phyloP scores from a whole-genome alignment of 192 early-diverging fungal species.

The Anaeromyces robustus region DNA sequence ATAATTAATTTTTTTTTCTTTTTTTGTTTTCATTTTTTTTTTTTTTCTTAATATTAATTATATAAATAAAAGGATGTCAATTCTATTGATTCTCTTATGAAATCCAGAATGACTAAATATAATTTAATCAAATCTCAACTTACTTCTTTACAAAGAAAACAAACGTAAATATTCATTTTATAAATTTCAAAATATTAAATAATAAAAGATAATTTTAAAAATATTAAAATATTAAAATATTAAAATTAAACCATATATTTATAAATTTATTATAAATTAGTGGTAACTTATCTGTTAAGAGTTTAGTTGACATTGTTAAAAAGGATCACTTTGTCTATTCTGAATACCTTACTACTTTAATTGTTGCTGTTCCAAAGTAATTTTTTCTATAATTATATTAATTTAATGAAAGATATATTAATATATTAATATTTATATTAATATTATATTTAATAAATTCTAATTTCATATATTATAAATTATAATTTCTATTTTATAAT shows the following conservation, averaged over 20 bases:
- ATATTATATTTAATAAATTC: too few species aligned
- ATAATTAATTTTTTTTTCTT: not conserved
- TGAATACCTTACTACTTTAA: conserved; percentile 77
- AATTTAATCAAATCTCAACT: conserved; percentile 65
- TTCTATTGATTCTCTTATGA: conserved; percentile 76
- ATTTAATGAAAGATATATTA: too few species aligned
- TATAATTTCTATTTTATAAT: too few species aligned
- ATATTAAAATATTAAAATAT: too few species aligned
- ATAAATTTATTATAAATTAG: conserved; percentile 24
- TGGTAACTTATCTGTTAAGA: conserved; percentile 79
- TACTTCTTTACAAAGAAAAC: conserved; percentile 66
- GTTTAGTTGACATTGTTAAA: conserved; percentile 75
- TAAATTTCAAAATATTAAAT: too few species aligned
- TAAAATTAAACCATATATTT: too few species aligned
- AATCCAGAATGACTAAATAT: conserved; percentile 77
- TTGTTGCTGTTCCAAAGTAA: conserved; percentile 91
- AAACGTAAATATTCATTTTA: conserved; percentile 31
- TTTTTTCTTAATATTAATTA: too few species aligned
- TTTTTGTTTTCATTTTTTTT: too few species aligned
- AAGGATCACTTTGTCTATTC: conserved; percentile 85
- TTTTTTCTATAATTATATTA: too few species aligned
- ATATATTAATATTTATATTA: too few species aligned
- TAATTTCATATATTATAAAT: too few species aligned
- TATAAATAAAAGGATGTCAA: conserved; percentile 52
- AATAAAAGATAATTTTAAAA: not conserved